Evolutionary conservation across 2,329 filamentous ascomycete genomes (phyloP).

Genomic region (Juglanconis oblonga): DNA sequence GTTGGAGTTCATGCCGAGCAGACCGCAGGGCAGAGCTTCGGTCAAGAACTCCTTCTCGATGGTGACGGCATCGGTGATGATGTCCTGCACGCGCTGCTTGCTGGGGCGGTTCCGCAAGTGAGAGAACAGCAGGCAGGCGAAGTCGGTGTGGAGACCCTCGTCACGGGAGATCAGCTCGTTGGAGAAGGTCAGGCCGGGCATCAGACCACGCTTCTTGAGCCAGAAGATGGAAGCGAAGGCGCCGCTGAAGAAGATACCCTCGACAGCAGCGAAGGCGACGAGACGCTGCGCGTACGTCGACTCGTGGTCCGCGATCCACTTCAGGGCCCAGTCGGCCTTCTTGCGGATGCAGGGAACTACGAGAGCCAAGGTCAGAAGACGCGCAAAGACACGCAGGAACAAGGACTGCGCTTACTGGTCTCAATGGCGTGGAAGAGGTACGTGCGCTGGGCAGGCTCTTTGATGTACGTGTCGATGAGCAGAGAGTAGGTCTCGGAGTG

Average conservation of each 20-base stretch:
- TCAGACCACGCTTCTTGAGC: slow-evolving; percentile 99
- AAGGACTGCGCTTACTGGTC: slow-evolving; percentile 64
- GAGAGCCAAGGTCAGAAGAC: slow-evolving; percentile 16
- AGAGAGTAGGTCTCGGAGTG: slow-evolving; percentile 99
- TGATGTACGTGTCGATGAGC: slow-evolving; percentile 98
- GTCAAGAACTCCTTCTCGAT: slow-evolving; percentile 99
- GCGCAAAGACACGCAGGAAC: slow-evolving; percentile 59
- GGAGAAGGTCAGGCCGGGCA: slow-evolving; percentile 98
- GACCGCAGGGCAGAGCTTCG: slow-evolving; percentile 85
- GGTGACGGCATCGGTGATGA: slow-evolving; percentile 89
- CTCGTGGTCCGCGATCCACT: slow-evolving; percentile 90
- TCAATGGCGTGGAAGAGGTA: slow-evolving; percentile 99
- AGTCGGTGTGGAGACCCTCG: slow-evolving; percentile 98
- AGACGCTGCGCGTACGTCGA: slow-evolving; percentile 95
- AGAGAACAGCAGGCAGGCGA: slow-evolving; percentile 96
- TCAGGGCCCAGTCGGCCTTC: slow-evolving; percentile 97
- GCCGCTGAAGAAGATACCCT: slow-evolving; percentile 99
- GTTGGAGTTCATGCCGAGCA: slow-evolving; percentile 95
- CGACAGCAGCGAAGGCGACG: slow-evolving; percentile 93
- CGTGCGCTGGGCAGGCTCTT: slow-evolving; percentile 88
- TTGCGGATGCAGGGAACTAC: slow-evolving; percentile 91
- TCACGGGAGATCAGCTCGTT: slow-evolving; percentile 99
- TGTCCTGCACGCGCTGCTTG: slow-evolving; percentile 75
- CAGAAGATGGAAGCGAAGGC: slow-evolving; percentile 99
- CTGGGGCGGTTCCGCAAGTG: slow-evolving; percentile 89